Percentiles rank a stretch among this genome's conserved stretches.
phyloP scores from a whole-genome alignment of 108 stramenopile genomes.

The Cyclotella kingstonii region DNA sequence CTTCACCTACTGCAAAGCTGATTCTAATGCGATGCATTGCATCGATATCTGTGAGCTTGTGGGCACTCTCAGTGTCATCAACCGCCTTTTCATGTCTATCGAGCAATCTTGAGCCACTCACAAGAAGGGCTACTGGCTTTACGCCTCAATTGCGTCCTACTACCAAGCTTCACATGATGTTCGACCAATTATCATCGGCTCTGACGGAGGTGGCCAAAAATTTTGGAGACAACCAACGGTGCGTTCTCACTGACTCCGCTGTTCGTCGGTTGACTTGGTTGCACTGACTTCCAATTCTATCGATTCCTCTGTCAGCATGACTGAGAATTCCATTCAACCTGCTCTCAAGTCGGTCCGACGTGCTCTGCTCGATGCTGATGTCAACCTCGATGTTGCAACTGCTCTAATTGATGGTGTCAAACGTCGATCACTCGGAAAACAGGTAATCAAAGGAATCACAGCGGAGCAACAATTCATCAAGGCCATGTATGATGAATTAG shows the following conservation, averaged over 20 bases:
- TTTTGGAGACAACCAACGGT: slow-evolving; percentile 70
- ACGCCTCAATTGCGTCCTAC: neutral
- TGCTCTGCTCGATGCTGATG: slow-evolving; percentile 89
- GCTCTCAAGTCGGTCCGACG: slow-evolving; percentile 85
- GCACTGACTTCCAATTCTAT: neutral
- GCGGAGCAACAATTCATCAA: slow-evolving; percentile 94
- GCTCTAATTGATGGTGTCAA: slow-evolving; percentile 87
- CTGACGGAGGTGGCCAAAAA: slow-evolving; percentile 66
- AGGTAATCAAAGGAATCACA: slow-evolving; percentile 83
- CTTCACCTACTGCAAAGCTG: too few species aligned
- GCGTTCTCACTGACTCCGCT: slow-evolving; percentile 10
- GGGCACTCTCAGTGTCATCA: too few species aligned
- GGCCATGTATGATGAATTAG: slow-evolving; percentile 94
- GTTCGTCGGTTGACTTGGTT: neutral
- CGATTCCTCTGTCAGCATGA: slow-evolving; percentile 41
- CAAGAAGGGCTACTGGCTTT: too few species aligned
- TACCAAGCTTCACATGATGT: slow-evolving; percentile 74
- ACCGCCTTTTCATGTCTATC: too few species aligned
- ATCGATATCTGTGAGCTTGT: too few species aligned
- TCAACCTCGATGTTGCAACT: slow-evolving; percentile 88
- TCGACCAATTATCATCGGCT: slow-evolving; percentile 79
- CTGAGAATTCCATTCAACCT: slow-evolving; percentile 76
- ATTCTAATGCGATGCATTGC: too few species aligned
- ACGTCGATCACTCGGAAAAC: slow-evolving; percentile 76
- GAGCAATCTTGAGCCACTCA: too few species aligned